Evolutionary conservation across 805 yeast species (phyloP).

Genomic region (Wickerhamiella hasegawae): DNA sequence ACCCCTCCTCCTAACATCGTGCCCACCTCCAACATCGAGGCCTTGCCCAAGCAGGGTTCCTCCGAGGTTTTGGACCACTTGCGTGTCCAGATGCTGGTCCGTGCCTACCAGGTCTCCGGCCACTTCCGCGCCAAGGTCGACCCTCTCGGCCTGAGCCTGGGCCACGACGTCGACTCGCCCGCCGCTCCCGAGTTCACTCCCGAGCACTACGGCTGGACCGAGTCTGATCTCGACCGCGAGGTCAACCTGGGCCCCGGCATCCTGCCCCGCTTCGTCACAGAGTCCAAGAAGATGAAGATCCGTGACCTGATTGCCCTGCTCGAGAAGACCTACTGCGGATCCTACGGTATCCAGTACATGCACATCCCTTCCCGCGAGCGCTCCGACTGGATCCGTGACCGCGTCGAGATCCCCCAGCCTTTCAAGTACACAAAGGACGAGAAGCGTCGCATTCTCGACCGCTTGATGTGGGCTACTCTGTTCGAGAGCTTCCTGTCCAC

Average conservation of each 20-base stretch:
- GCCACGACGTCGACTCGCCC: slow-evolving; percentile 33
- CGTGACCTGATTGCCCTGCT: slow-evolving; percentile 64
- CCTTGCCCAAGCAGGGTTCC: slow-evolving; percentile 22
- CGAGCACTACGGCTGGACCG: slow-evolving; percentile 84
- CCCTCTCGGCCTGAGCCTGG: slow-evolving; percentile 85
- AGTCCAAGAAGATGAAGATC: slow-evolving; percentile 42
- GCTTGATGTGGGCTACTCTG: slow-evolving; percentile 90
- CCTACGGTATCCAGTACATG: slow-evolving; percentile 88
- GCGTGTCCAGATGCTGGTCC: slow-evolving; percentile 88
- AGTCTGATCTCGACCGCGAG: slow-evolving; percentile 64
- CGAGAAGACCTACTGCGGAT: slow-evolving; percentile 72
- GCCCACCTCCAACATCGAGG: slow-evolving; percentile 39
- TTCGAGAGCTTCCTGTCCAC: slow-evolving; percentile 87
- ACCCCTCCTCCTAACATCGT: slow-evolving; percentile 82
- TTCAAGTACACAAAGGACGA: slow-evolving; percentile 71
- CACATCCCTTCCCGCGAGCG: slow-evolving; percentile 91
- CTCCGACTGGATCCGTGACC: slow-evolving; percentile 97
- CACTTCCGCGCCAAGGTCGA: slow-evolving; percentile 91
- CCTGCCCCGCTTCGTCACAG: slow-evolving; percentile 70
- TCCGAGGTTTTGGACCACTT: slow-evolving; percentile 40
- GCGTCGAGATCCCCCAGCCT: slow-evolving; percentile 84
- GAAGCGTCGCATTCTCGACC: slow-evolving; percentile 90
- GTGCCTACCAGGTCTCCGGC: slow-evolving; percentile 98
- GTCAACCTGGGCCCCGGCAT: slow-evolving; percentile 96
- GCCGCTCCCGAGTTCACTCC: slow-evolving; percentile 75